A percentile compares a stretch with the other conserved stretches of the same genome.
Evolutionary conservation across 805 yeast genomes (phyloP).

Genomic region (Saccharomycopsis amapae): DNA sequence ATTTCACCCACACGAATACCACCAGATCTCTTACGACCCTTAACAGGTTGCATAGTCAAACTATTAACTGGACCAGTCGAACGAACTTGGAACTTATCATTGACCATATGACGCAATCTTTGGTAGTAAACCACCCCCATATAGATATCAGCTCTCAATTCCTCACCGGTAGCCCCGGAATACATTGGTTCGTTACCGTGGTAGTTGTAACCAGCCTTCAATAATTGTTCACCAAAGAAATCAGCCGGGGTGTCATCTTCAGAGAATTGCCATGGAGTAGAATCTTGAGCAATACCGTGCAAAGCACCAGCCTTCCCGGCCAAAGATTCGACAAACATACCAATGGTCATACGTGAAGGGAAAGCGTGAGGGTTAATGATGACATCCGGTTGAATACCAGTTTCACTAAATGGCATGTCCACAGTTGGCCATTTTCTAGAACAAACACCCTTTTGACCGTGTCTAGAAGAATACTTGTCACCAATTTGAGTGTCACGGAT

Average conservation of each 20-base stretch:
- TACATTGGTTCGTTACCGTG: slow-evolving; percentile 99
- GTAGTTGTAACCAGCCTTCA: slow-evolving; percentile 85
- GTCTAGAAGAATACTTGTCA: slow-evolving; percentile 95
- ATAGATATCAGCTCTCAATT: slow-evolving; percentile 90
- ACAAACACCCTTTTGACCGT: slow-evolving; percentile 98
- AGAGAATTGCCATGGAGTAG: slow-evolving; percentile 92
- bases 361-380: slow-evolving; percentile 98
- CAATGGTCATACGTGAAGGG: slow-evolving; percentile 99
- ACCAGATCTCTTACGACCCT: slow-evolving; percentile 97
- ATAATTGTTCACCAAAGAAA: slow-evolving; percentile 90
- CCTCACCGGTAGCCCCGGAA: slow-evolving; percentile 98
- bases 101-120: slow-evolving; percentile 98
- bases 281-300: slow-evolving; percentile 95
- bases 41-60: slow-evolving; percentile 98
- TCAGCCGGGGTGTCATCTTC: slow-evolving; percentile 96
- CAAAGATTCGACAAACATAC: slow-evolving; percentile 96
- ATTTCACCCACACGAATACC: slow-evolving; percentile 99
- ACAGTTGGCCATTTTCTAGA: slow-evolving; percentile 96
- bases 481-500: slow-evolving; percentile 93
- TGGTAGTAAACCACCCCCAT: slow-evolving; percentile 97
- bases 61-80: slow-evolving; percentile 98
- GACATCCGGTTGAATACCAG: slow-evolving; percentile 95
- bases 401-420: slow-evolving; percentile 95
- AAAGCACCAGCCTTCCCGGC: slow-evolving; percentile 99
- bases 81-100: slow-evolving; percentile 98